Conservation (phyloP, 2,329 filamentous ascomycete genomes). For the Exophiala aquamarina region DNA sequence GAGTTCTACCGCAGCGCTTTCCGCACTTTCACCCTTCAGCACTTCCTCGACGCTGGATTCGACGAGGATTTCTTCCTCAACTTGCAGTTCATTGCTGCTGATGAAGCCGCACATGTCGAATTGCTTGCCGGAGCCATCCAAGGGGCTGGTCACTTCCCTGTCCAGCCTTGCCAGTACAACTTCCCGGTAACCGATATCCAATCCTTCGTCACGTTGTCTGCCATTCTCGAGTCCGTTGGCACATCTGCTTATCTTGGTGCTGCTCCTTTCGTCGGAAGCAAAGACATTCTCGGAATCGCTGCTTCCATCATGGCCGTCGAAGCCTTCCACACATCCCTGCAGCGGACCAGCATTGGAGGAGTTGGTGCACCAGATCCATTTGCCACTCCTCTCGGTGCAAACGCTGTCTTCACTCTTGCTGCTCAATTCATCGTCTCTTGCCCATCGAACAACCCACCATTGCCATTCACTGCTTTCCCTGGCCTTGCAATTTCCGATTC, state of each 20-base stretch:
- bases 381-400: slow-evolving; percentile 67
- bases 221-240: slow-evolving; percentile 62
- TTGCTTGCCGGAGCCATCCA: slow-evolving; percentile 62
- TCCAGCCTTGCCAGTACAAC: slow-evolving; percentile 70
- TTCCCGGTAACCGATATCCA: slow-evolving; percentile 56
- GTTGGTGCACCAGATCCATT: slow-evolving; percentile 67
- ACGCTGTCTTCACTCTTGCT: slow-evolving; percentile 71
- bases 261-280: slow-evolving; percentile 62
- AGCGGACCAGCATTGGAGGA: slow-evolving; percentile 60
- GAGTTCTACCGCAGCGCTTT: slow-evolving; percentile 73
- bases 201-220: slow-evolving; percentile 68
- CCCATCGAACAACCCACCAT: slow-evolving; percentile 61
- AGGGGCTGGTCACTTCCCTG: slow-evolving; percentile 62
- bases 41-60: slow-evolving; percentile 66
- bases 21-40: slow-evolving; percentile 61
- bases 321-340: slow-evolving; percentile 71
- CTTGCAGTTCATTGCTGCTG: slow-evolving; percentile 61
- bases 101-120: slow-evolving; percentile 63
- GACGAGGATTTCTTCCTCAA: slow-evolving; percentile 56
- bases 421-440: slow-evolving; percentile 71
- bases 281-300: slow-evolving; percentile 63
- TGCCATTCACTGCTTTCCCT: slow-evolving; percentile 65
- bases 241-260: slow-evolving; percentile 60
- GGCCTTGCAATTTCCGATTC: slow-evolving; percentile 31
- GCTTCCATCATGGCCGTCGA: slow-evolving; percentile 68